Evolutionary conservation across 2,329 filamentous ascomycete genomes (phyloP), one percentile per base, ranked within the genome.

Genomic region (Penicillium capsulatum): DNA sequence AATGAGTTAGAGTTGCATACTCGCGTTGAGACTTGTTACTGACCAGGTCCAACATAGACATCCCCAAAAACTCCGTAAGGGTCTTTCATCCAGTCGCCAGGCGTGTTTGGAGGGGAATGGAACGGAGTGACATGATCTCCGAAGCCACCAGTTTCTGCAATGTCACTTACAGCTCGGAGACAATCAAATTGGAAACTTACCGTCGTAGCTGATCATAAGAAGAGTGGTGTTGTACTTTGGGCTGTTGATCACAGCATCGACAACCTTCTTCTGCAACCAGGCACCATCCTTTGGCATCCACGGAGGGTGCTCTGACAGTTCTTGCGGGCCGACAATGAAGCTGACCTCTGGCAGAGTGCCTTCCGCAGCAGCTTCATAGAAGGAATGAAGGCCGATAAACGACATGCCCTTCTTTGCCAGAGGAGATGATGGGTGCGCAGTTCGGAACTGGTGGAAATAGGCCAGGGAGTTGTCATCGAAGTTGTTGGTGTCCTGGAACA

Each of bases 101-200:
- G 47, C 0, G 74, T 76, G 17, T 68, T 71, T 3, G 64, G 54
- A 7, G 73, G 71, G 0, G 74, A 67, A 38, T 74, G 68, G 47
- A 70, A 72, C 0, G 74, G 75, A n/a, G 64, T 59, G 2, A 78
- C 74, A 42, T 77, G 73, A 42, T 79, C 75, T 9, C 73, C 74
- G 58, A 67, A 77, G 17, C 75, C 75, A 31, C 75, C 75, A 2
- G 71, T 72, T 54, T 79, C 72, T 65, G 56, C 48, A 17, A 13
- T 7, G 2, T 11, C 7, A 33, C 45, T 28, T 47, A 39, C 10
- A 29, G 20, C 28, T 42, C 13, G 2, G 17, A 6, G 4, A 14
- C 10, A 16, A 16, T 6, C 14, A 10, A 15, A 7, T 10, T 16
- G 13, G 14, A n/a, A 17, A 20, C 48, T 36, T 62, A 72, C 51